phyloP scores from a whole-genome alignment of 202 grass and related monocot species.

The Setaria italica region DNA sequence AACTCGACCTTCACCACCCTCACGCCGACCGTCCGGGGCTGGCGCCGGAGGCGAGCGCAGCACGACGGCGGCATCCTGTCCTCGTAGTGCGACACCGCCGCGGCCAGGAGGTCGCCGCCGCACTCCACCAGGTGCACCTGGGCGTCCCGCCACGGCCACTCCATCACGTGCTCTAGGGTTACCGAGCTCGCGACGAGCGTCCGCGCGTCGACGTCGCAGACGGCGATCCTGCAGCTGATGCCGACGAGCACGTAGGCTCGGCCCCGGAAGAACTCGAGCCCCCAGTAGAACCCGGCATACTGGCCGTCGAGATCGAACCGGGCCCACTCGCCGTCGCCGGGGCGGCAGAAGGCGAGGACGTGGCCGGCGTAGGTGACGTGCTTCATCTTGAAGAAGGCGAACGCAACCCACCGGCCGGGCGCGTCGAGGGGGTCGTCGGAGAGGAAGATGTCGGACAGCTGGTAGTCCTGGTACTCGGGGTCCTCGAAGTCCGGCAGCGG shows the following conservation, averaged over 20 bases:
- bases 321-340: constrained; percentile 10
- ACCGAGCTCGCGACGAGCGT: not conserved
- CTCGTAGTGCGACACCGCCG: not conserved
- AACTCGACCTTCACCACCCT: not conserved
- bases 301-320: not conserved
- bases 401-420: not conserved
- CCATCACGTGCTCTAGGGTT: accelerated
- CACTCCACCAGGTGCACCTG: constrained; percentile 11
- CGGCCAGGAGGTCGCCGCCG: constrained; percentile 20
- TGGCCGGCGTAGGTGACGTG: not conserved
- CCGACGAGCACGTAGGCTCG: constrained; percentile 3
- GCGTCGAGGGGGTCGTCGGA: constrained; percentile 14
- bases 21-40: not conserved
- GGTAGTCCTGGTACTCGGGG: not conserved
- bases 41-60: not conserved
- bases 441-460: constrained; percentile 7
- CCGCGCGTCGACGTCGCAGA: constrained; percentile 24
- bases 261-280: constrained; percentile 31
- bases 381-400: not conserved
- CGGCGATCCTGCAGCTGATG: not conserved
- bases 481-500: constrained; percentile 6
- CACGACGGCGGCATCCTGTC: not conserved
- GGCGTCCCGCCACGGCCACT: not conserved
- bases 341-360: constrained; percentile 24
- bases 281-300: not conserved